phyloP scores from a whole-genome alignment of 331 rosid genomes.

The Rhamnella rubrinervis region DNA sequence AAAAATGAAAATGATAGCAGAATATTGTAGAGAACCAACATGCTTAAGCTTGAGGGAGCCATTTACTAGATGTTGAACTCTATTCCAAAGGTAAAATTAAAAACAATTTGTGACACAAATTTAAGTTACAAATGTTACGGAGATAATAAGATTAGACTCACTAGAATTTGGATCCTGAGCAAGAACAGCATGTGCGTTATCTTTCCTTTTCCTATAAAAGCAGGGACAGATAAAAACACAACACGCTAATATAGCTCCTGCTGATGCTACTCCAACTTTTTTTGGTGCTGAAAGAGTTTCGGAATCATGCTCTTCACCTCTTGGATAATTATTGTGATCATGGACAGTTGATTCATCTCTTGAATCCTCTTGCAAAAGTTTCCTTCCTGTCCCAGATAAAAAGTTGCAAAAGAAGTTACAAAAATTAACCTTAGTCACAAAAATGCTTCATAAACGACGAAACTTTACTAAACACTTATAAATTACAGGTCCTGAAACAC shows the following conservation, averaged over 20 bases:
- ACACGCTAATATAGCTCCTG: constrained; percentile 63
- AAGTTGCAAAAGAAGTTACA: constrained; percentile 40
- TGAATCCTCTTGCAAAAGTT: constrained; percentile 47
- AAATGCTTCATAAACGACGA: not conserved
- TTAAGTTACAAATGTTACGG: not conserved
- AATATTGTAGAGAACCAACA: constrained; percentile 10
- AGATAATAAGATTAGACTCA: constrained; percentile 39
- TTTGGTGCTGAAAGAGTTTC: constrained; percentile 22
- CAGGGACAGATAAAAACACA: constrained; percentile 82
- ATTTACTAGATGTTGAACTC: constrained; percentile 14
- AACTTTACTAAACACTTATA: constrained; percentile 15
- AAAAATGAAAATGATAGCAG: not conserved
- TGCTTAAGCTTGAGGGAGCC: constrained; percentile 10
- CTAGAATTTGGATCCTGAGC: constrained; percentile 62
- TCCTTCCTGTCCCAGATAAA: constrained; percentile 53
- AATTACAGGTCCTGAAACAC: not conserved
- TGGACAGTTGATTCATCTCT: constrained; percentile 22
- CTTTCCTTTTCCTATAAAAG: constrained; percentile 50
- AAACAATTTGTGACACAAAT: not conserved
- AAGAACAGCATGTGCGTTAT: constrained; percentile 44
- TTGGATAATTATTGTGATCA: not conserved
- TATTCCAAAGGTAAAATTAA: constrained; percentile 2
- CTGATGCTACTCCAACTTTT: constrained; percentile 40
- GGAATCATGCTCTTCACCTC: constrained; percentile 12
- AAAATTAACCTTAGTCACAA: constrained; percentile 5